phyloP scores from a whole-genome alignment of 345 rosid genomes.

The Viola odorata region DNA sequence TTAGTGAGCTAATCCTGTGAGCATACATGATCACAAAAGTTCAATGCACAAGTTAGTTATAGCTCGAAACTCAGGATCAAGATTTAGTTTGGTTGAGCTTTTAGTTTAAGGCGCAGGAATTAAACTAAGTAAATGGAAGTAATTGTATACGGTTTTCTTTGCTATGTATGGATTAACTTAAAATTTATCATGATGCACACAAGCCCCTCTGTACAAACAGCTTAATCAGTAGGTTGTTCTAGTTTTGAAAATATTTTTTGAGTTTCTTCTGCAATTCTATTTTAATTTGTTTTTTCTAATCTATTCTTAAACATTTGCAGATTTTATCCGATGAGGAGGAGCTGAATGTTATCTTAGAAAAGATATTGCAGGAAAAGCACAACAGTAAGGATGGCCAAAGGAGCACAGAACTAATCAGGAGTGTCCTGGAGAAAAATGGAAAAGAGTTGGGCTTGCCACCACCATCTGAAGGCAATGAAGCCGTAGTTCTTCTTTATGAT shows the following conservation, averaged over 20 bases:
- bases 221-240: too few species aligned
- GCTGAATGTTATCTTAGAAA: conserved; percentile 33
- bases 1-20: too few species aligned
- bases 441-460: conserved; percentile 75
- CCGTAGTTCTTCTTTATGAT: conserved; percentile 50
- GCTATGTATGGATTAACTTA: too few species aligned
- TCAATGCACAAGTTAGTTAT: too few species aligned
- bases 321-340: conserved; percentile 44
- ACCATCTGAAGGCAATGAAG: conserved; percentile 51
- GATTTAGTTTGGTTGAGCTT: neutral
- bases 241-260: neutral
- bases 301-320: conserved; percentile 34
- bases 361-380: conserved; percentile 27
- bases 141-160: too few species aligned
- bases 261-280: neutral
- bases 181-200: too few species aligned
- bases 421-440: conserved; percentile 49
- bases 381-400: conserved; percentile 21
- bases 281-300: conserved; percentile 13
- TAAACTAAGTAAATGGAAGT: too few species aligned
- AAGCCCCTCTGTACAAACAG: too few species aligned
- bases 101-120: neutral
- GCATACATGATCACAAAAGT: too few species aligned
- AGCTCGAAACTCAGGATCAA: too few species aligned
- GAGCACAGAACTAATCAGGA: conserved; percentile 28